Conservation (phyloP, 225 moss, liverwort and hornwort genomes). For the Straminergon stramineum region DNA sequence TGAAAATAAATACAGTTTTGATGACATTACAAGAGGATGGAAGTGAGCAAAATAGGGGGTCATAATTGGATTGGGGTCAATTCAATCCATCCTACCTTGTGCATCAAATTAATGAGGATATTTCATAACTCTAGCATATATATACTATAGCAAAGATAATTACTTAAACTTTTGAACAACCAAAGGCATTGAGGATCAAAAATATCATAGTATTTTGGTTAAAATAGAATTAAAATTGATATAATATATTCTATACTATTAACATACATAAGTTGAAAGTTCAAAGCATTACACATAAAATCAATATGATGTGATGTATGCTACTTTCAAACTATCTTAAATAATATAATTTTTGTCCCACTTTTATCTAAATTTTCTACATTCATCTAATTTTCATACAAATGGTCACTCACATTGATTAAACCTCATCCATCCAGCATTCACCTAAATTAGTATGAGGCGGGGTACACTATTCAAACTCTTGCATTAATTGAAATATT, state of each 20-base stretch:
- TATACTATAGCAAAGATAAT: not conserved
- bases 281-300: not conserved
- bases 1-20: not conserved
- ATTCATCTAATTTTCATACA: not conserved
- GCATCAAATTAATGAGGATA: not conserved
- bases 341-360: not conserved
- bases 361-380: not conserved
- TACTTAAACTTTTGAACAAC: not conserved
- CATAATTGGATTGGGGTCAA: not conserved
- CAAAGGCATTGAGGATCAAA: not conserved
- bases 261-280: not conserved
- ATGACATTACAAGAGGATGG: too few species aligned
- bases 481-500: too few species aligned
- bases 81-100: fast-evolving
- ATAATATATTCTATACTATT: not conserved
- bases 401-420: not conserved
- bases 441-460: not conserved
- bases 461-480: too few species aligned
- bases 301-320: not conserved
- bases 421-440: not conserved
- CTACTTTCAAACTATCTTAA: not conserved
- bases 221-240: not conserved
- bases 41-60: fast-evolving
- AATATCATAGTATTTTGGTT: not conserved
- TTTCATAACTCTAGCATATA: not conserved